These are phyloP conservation scores for Magnusiomyces tetraspermus DNA, from an alignment of 1,139 yeast genomes.

Conservation along the genomic window DNA sequence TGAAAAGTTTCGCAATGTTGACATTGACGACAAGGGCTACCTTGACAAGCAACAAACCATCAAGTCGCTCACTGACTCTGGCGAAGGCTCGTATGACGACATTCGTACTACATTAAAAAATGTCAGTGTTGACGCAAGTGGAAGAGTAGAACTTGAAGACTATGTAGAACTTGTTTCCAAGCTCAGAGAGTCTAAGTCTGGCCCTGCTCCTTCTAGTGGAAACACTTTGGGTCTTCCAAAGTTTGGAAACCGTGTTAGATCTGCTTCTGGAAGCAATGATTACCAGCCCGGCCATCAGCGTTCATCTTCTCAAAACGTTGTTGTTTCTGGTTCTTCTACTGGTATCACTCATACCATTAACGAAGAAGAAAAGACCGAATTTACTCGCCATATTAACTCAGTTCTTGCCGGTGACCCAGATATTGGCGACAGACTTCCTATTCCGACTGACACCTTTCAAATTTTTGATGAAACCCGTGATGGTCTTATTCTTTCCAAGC, in stretches of 20 bases:
- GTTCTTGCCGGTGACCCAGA: constrained; percentile 87
- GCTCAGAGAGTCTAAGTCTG: constrained; percentile 29
- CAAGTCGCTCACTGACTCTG: constrained; percentile 69
- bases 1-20: constrained; percentile 75
- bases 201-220: constrained; percentile 18
- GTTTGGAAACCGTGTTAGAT: constrained; percentile 15
- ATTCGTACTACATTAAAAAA: constrained; percentile 87
- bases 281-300: constrained; percentile 14
- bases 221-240: constrained; percentile 18
- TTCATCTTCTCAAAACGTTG: constrained; percentile 37
- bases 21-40: constrained; percentile 89
- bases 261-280: constrained; percentile 11
- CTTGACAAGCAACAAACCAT: constrained; percentile 86
- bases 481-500: constrained; percentile 83
- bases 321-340: constrained; percentile 72
- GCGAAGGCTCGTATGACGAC: constrained; percentile 77
- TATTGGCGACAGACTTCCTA: constrained; percentile 77
- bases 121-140: constrained; percentile 92
- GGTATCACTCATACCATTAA: constrained; percentile 97
- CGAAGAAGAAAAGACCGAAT: constrained; percentile 93
- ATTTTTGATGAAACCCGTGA: constrained; percentile 94
- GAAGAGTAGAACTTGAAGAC: constrained; percentile 93
- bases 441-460: constrained; percentile 91
- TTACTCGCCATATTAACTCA: constrained; percentile 89
- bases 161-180: constrained; percentile 62